Evolutionary conservation across 2,329 filamentous ascomycete genomes (phyloP).

Genomic region (Xylaria arbuscula): DNA sequence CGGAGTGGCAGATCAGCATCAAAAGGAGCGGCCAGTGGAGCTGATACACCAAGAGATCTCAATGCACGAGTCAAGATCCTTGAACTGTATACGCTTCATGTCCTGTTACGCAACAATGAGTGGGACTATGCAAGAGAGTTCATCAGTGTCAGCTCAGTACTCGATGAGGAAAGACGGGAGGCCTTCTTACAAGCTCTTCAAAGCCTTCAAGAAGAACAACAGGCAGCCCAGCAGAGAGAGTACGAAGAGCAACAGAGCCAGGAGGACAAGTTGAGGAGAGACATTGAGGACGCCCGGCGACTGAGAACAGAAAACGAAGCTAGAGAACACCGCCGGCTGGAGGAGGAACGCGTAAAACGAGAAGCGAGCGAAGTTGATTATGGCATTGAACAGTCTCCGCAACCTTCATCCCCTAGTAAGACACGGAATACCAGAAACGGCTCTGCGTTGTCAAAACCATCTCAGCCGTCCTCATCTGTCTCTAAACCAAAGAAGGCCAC

Average conservation of each 20-base stretch:
- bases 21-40: slow-evolving; percentile 66
- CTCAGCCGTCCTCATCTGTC: slow-evolving; percentile 47
- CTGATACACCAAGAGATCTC: slow-evolving; percentile 85
- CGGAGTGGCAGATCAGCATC: slow-evolving; percentile 55
- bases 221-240: slow-evolving; percentile 74
- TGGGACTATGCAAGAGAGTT: slow-evolving; percentile 97
- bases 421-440: slow-evolving; percentile 48
- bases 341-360: slow-evolving; percentile 64
- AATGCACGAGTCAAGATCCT: slow-evolving; percentile 89
- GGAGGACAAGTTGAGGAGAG: slow-evolving; percentile 66
- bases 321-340: slow-evolving; percentile 61
- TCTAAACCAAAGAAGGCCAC: slow-evolving; percentile 49
- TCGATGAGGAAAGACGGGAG: slow-evolving; percentile 92
- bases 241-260: slow-evolving; percentile 67
- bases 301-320: slow-evolving; percentile 70
- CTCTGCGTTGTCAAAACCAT: slow-evolving; percentile 49
- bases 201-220: slow-evolving; percentile 84
- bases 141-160: slow-evolving; percentile 83
- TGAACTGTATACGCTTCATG: slow-evolving; percentile 94
- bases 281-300: slow-evolving; percentile 67
- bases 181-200: slow-evolving; percentile 88
- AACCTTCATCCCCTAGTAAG: slow-evolving; percentile 52
- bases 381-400: slow-evolving; percentile 69
- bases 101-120: slow-evolving; percentile 91
- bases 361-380: slow-evolving; percentile 73